Percentiles rank a stretch among this genome's conserved stretches.
phyloP scores from a whole-genome alignment of 2,329 filamentous ascomycete species.

The Fusarium tricinctum region DNA sequence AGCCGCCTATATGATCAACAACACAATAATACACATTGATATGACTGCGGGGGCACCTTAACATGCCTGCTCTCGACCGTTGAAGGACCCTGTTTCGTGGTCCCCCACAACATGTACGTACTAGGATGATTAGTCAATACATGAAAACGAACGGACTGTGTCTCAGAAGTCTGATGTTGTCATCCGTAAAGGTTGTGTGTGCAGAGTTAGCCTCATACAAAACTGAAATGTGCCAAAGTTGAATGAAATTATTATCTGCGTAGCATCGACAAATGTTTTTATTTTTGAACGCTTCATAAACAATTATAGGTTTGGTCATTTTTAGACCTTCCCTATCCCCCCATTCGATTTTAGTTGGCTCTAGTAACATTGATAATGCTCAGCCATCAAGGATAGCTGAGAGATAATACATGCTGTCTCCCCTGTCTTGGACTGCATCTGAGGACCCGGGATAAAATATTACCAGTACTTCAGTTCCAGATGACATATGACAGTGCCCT shows the following conservation, averaged over 20 bases:
- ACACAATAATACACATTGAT: slow-evolving; percentile 14
- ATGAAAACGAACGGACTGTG: slow-evolving; percentile 13
- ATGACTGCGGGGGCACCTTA: slow-evolving; percentile 24
- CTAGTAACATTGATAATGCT: not conserved
- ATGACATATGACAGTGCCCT: not conserved
- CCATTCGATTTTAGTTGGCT: not conserved
- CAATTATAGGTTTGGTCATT: not conserved
- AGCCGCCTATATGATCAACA: slow-evolving; percentile 22
- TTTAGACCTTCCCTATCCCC: not conserved
- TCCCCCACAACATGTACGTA: slow-evolving; percentile 19
- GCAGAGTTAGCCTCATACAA: not conserved
- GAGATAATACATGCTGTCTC: no score
- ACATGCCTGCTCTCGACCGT: slow-evolving; percentile 28
- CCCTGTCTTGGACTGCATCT: no score
- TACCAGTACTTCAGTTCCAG: not conserved
- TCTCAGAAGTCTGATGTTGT: slow-evolving; percentile 2
- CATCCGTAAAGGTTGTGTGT: not conserved
- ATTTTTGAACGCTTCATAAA: not conserved
- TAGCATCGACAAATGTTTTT: not conserved
- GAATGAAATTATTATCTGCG: not conserved
- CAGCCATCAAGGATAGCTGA: no score
- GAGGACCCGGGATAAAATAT: no score
- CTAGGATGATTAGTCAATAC: slow-evolving; percentile 29
- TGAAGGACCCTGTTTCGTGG: slow-evolving; percentile 30
- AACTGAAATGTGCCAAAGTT: not conserved